Conservation (phyloP, 2,329 filamentous ascomycete genomes). For the Lachnellula subtilissima region DNA sequence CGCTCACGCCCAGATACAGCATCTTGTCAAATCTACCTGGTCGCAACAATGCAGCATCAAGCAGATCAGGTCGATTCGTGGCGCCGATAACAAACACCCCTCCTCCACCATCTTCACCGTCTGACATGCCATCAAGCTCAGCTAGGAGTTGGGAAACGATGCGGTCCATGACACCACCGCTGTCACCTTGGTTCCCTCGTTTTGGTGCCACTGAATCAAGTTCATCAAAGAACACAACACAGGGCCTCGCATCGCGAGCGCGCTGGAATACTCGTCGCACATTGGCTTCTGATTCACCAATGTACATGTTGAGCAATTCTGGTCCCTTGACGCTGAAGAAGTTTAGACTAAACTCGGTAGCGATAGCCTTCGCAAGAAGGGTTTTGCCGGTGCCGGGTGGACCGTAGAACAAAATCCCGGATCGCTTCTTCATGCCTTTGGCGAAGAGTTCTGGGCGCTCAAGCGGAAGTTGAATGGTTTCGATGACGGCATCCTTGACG, state of each 20-base stretch:
- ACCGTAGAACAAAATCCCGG: conserved; percentile 87
- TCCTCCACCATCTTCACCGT: conserved; percentile 72
- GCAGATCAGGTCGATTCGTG: conserved; percentile 87
- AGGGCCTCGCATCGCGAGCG: conserved; percentile 78
- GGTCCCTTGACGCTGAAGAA: conserved; percentile 94
- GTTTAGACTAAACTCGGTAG: conserved; percentile 88
- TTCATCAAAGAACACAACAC: conserved; percentile 92
- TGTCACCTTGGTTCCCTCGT: conserved; percentile 94
- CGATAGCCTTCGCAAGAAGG: conserved; percentile 86
- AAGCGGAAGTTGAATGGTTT: conserved; percentile 91
- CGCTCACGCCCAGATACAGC: conserved; percentile 93
- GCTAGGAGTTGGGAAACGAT: conserved; percentile 94
- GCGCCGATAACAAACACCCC: conserved; percentile 96
- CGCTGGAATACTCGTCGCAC: conserved; percentile 85
- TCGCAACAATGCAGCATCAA: conserved; percentile 83
- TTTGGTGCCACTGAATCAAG: conserved; percentile 92
- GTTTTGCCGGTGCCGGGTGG: conserved; percentile 91
- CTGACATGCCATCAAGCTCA: conserved; percentile 96
- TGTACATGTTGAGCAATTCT: conserved; percentile 92
- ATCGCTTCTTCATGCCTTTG: conserved; percentile 97
- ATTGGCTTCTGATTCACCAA: conserved; percentile 89
- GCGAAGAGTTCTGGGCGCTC: conserved; percentile 91
- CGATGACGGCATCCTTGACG: conserved; percentile 94
- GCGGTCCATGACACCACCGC: conserved; percentile 95
- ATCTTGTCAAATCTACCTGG: conserved; percentile 97